These are phyloP conservation scores for Aureobasidium sp. DNA, from an alignment of 2,329 filamentous ascomycete genomes.

Conservation along the genomic window DNA sequence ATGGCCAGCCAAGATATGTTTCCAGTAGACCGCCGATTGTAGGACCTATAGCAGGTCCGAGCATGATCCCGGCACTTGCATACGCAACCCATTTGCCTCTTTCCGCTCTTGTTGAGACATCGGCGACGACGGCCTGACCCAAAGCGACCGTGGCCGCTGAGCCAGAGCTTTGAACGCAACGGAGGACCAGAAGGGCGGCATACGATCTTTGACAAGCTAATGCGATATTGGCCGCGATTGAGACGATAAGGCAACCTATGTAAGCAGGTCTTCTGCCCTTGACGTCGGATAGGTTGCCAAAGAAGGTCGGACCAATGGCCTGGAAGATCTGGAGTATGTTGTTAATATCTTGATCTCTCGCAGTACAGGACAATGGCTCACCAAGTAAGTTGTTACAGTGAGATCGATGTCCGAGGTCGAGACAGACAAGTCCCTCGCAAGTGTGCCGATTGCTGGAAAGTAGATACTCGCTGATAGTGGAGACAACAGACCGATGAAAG, in stretches of 20 bases:
- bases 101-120: slow-evolving; percentile 36
- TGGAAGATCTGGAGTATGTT: slow-evolving; percentile 39
- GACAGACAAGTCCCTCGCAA: slow-evolving; percentile 45
- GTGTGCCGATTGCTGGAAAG: slow-evolving; percentile 46
- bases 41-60: slow-evolving; percentile 47
- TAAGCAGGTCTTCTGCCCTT: slow-evolving; percentile 47
- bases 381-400: slow-evolving; percentile 54
- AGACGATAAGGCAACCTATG: slow-evolving; percentile 38
- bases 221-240: slow-evolving; percentile 36
- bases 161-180: slow-evolving; percentile 39
- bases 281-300: slow-evolving; percentile 45
- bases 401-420: slow-evolving; percentile 39
- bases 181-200: slow-evolving; percentile 31
- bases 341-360: slow-evolving; percentile 18
- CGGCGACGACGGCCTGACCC: slow-evolving; percentile 35
- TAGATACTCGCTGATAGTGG: slow-evolving; percentile 41
- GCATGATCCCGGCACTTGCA: slow-evolving; percentile 36
- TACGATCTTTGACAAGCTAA: slow-evolving; percentile 34
- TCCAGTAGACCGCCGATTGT: slow-evolving; percentile 26
- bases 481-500: slow-evolving; percentile 25
- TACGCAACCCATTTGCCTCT: slow-evolving; percentile 39
- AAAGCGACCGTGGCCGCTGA: slow-evolving; percentile 37
- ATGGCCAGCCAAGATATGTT: slow-evolving; percentile 29
- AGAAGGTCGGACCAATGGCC: slow-evolving; percentile 46
- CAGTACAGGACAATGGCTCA: slow-evolving; percentile 7